Conservation (phyloP, 2,329 filamentous ascomycete species). For the Fonsecaea monophora region DNA sequence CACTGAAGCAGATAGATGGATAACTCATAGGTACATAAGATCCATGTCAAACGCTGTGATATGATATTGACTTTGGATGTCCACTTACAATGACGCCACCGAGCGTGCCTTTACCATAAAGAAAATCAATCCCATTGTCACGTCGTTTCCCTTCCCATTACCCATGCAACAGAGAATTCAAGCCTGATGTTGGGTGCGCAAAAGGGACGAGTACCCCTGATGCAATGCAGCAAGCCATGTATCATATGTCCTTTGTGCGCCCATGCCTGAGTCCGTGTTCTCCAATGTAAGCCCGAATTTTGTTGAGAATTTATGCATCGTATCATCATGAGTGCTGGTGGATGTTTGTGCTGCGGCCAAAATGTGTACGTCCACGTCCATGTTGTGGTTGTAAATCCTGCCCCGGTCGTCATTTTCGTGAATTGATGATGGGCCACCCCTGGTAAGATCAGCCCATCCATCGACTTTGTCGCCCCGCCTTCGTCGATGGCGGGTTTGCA, state of each 20-base stretch:
- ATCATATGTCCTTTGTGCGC: conserved; percentile 6
- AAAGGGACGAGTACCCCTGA: neutral
- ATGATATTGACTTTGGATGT: neutral
- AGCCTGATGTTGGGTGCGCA: neutral
- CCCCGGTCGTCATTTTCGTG: neutral
- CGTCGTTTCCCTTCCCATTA: neutral
- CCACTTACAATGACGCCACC: neutral
- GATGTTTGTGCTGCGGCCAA: neutral
- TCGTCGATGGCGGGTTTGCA: neutral
- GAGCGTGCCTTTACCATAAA: neutral
- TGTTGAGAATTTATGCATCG: neutral
- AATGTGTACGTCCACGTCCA: neutral
- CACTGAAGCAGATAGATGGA: neutral
- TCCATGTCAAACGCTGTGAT: neutral
- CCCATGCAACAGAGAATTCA: neutral
- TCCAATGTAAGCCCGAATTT: neutral
- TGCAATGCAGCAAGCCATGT: neutral
- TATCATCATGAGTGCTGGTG: neutral
- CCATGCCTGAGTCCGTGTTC: neutral
- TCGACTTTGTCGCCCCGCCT: neutral
- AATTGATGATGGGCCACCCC: neutral
- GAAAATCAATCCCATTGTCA: neutral
- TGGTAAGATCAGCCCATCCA: neutral
- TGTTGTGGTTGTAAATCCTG: neutral
- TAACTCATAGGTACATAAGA: neutral